These are phyloP conservation scores for Parmales sp. DNA, from an alignment of 108 stramenopile genomes.

Conservation along the genomic window DNA sequence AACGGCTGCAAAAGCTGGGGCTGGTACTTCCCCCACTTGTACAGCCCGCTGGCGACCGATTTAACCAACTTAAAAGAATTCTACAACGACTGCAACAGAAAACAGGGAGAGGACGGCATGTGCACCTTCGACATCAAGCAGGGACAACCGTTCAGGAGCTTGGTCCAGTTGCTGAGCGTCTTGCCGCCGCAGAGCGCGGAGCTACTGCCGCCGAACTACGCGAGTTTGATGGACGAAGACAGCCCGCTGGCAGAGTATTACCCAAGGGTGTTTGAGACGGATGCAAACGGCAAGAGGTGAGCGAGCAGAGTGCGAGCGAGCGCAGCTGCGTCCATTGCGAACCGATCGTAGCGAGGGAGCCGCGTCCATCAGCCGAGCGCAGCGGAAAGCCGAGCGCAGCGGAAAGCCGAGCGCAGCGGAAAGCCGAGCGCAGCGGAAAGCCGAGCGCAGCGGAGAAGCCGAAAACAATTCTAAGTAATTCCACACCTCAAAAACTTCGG, in stretches of 20 bases:
- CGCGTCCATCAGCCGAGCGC: no score
- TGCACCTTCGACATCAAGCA: slow-evolving; percentile 47
- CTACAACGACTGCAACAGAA: slow-evolving; percentile 30
- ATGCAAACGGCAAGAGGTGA: slow-evolving; percentile 79
- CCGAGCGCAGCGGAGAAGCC: no score
- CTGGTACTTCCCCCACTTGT: slow-evolving; percentile 95
- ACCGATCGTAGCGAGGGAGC: no score
- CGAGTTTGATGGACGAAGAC: slow-evolving; percentile 78
- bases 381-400: no score
- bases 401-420: no score
- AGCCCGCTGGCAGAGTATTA: slow-evolving; percentile 80
- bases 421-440: no score
- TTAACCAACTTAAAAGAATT: slow-evolving; percentile 73
- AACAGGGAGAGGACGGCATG: slow-evolving; percentile 56
- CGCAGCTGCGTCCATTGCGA: no score
- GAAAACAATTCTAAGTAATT: no score
- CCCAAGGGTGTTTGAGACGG: slow-evolving; percentile 64
- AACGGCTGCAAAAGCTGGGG: slow-evolving; percentile 87
- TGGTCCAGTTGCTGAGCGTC: slow-evolving; percentile 90
- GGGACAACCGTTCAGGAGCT: slow-evolving; percentile 73
- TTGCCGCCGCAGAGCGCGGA: slow-evolving; percentile 82
- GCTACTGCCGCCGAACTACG: slow-evolving; percentile 75
- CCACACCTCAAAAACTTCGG: no score
- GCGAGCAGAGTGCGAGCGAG: no score
- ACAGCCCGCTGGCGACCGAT: slow-evolving; percentile 87